Evolutionary conservation across 139 green algal genomes (phyloP), one percentile per base, ranked within the genome.

Genomic region (Tetradesmus lagerheimii): DNA sequence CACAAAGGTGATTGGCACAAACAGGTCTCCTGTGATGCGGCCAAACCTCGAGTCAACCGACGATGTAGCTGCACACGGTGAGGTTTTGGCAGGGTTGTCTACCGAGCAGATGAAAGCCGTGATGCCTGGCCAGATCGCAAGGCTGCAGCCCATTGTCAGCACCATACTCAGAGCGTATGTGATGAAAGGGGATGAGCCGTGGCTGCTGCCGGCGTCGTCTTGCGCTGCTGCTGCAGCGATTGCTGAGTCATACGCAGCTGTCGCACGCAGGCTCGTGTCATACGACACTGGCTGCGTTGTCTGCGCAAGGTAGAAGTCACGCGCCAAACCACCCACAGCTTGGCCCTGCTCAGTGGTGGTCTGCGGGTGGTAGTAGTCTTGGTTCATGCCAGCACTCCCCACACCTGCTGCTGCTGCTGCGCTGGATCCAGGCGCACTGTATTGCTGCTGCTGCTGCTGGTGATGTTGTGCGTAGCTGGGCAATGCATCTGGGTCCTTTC

Each of bases 61-160:
- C 27, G 29, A 62, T n/a, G 38, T 62, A 2, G 91, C 43, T 1
- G 76, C 66, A 71, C 91, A 94, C 4, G 91, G 91, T 16, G 89
- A 89, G 27, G 53, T 31, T 1, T 6, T 80, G 15, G 91, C 91
- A 4, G 89, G 80, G 50, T 92, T 94, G 62, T 90, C 67, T 3
- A 89, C 89, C 1, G 67, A 81, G 85, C 92, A 94, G 64, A 94
- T 93, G 89, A 91, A 89, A 0, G 92, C 86, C 4, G 92, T 92
- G 1, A 94, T 71, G 27, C 84, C 86, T 29, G 92, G 92, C 64
- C 91, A 94, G 1, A 93, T 82, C 1, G 86, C 78, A 29, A 94
- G 38, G 47, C 88, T 93, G 38, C 75, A 83, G 2, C 38, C 50
- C 81, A 92, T 92, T 12, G 39, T 86, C 20, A 90, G 31, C 11